Percentiles rank a stretch among this genome's conserved stretches.
These are phyloP conservation scores for Exobasidium rhododendri DNA, from an alignment of 1,284 basidiomycete genomes.

Conservation along the genomic window DNA sequence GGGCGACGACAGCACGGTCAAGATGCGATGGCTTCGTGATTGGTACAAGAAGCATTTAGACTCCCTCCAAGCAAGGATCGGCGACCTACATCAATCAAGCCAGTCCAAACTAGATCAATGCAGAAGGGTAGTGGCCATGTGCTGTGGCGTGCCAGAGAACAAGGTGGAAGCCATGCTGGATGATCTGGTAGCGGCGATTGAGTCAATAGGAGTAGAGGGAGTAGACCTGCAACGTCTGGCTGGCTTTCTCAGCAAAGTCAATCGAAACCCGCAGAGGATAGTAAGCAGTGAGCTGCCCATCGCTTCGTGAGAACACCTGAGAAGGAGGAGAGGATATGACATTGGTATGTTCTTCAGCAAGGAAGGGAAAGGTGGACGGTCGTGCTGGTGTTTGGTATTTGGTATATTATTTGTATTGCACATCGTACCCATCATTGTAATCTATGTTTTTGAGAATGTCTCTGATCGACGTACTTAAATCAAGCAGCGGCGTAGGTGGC, in stretches of 20 bases:
- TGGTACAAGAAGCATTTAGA: slow-evolving; percentile 16
- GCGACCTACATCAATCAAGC: slow-evolving; percentile 77
- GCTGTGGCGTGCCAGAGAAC: slow-evolving; percentile 79
- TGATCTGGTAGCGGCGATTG: slow-evolving; percentile 79
- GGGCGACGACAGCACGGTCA: slow-evolving; percentile 26
- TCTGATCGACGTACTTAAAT: no score
- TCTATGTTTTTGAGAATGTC: not conserved
- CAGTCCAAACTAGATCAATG: slow-evolving; percentile 76
- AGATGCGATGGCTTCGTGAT: slow-evolving; percentile 30
- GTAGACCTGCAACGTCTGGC: slow-evolving; percentile 81
- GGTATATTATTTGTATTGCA: not conserved
- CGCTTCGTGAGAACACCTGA: no score
- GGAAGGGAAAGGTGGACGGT: not conserved
- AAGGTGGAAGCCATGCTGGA: slow-evolving; percentile 86
- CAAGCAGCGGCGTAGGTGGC: not conserved
- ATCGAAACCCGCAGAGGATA: not conserved
- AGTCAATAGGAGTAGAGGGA: slow-evolving; percentile 70
- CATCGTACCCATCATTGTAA: not conserved
- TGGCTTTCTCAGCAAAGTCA: slow-evolving; percentile 65
- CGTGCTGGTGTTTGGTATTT: no score
- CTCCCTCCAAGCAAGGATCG: slow-evolving; percentile 66
- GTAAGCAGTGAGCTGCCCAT: no score
- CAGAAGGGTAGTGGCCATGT: slow-evolving; percentile 83
- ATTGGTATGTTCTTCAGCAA: no score
- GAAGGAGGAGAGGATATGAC: no score